Evolutionary conservation across 192 early-diverging fungal species (phyloP), one percentile per base, ranked within the genome.

Genomic region (Backusella tuberculispora): DNA sequence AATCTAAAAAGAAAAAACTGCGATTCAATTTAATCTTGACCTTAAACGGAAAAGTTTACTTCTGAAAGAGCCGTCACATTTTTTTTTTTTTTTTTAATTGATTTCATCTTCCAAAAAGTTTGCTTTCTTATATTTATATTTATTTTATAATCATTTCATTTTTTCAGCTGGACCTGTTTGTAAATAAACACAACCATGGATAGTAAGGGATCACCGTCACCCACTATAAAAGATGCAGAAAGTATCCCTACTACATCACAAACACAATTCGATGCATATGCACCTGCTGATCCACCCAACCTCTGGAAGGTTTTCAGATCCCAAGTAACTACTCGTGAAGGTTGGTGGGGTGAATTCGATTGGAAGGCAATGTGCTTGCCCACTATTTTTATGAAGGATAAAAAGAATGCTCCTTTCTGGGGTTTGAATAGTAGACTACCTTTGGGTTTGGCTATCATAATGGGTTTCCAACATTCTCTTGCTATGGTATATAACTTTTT

Each of bases 391-490:
- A 77, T 76, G 40, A 69, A 82, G 12, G 77, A 73, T 15, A 69
- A 73, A 45, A 82, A 74, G 50, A 37, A 41, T n/a, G 38, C 78
- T 45, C 84, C 84, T 6, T 87, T 87, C 53, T 87, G 83, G 78
- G 85, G 85, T 3, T 76, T 83, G 21, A 85, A 87, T 53, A 81
- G 79, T 56, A 69, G 81, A 40, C 53, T 87, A 2, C 84, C 85
- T 40, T 67, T 82, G 26, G 50, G 81, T 40, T 56, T 87, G 19
- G 84, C 83, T 38, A 71, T 83, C 46, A 69, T 87, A 10, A 80
- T 87, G 78, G 85, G 85, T 73, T 79, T 71, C 26, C 71, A 73
- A 47, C 66, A 71, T 38, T 71, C 67, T n/a, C 65, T 47, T 46
- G 66, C 45, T 15, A 66, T 74, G 34, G 41, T 34, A 63, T 47